Conservation (phyloP, 1,284 basidiomycete species). For the Violaceomyces palustris region DNA sequence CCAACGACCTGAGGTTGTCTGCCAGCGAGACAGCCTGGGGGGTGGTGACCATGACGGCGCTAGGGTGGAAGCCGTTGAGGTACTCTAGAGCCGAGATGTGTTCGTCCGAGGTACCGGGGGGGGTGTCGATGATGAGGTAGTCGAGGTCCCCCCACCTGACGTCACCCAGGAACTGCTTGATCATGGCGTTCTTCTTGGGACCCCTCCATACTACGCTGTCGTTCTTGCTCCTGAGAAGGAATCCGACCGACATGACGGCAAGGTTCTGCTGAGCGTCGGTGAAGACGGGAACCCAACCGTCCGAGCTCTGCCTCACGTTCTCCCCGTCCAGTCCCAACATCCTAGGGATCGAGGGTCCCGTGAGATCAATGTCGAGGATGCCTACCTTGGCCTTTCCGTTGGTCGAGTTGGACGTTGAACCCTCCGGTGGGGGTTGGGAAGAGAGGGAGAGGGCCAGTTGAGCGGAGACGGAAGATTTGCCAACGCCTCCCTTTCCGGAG, state of each 20-base stretch:
- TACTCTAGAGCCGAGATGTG: conserved; percentile 93
- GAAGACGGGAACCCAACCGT: conserved; percentile 97
- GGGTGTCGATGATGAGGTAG: conserved; percentile 94
- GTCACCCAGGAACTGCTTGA: conserved; percentile 91
- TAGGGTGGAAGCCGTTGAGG: conserved; percentile 64
- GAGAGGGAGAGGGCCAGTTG: conserved; percentile 78
- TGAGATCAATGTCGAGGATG: conserved; percentile 91
- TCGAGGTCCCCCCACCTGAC: conserved; percentile 95
- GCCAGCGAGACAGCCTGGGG: conserved; percentile 93
- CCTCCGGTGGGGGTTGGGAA: too few species aligned
- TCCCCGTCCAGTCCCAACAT: conserved; percentile 90
- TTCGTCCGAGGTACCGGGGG: conserved; percentile 93
- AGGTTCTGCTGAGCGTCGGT: conserved; percentile 58
- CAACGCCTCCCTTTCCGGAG: conserved; percentile 95
- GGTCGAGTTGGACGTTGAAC: conserved; percentile 1
- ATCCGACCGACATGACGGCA: conserved; percentile 94
- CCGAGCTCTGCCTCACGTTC: conserved; percentile 70
- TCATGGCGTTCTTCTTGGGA: conserved; percentile 99
- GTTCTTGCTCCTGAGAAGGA: conserved; percentile 79
- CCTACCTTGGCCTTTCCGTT: conserved; percentile 60
- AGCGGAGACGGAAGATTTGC: conserved; percentile 90
- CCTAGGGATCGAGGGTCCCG: conserved; percentile 90
- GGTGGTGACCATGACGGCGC: conserved; percentile 87
- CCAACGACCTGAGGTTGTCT: conserved; percentile 91
- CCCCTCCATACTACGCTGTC: conserved; percentile 97